A percentile compares a stretch with the other conserved stretches of the same genome.
phyloP scores from a whole-genome alignment of 257 asterid genomes.

The Forsythia suspensa region DNA sequence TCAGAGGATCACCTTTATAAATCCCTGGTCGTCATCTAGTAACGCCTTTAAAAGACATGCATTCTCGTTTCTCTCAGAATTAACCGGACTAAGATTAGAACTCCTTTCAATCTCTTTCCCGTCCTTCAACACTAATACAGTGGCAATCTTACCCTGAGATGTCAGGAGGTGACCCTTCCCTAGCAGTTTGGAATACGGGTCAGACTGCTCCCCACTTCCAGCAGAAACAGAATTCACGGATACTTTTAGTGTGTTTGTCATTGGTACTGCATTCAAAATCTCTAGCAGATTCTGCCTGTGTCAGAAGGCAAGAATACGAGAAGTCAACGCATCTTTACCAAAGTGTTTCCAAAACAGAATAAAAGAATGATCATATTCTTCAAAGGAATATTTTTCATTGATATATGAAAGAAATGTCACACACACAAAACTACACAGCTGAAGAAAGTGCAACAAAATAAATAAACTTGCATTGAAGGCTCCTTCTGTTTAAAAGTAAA shows the following conservation, averaged over 20 bases:
- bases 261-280: slow-evolving; percentile 44
- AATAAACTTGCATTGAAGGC: not conserved
- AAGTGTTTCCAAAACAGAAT: not conserved
- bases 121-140: slow-evolving; percentile 50
- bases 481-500: not conserved
- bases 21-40: slow-evolving; percentile 40
- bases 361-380: not conserved
- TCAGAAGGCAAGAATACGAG: slow-evolving; percentile 5
- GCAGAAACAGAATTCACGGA: slow-evolving; percentile 35
- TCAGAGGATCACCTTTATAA: slow-evolving; percentile 50
- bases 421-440: not conserved
- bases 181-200: slow-evolving; percentile 40
- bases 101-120: slow-evolving; percentile 24
- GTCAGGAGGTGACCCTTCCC: slow-evolving; percentile 53
- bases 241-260: slow-evolving; percentile 40
- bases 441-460: not conserved
- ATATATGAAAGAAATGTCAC: not conserved
- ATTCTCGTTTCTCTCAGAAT: slow-evolving; percentile 35
- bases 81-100: slow-evolving; percentile 26
- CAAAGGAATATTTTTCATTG: not conserved
- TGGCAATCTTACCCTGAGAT: slow-evolving; percentile 70
- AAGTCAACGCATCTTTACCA: slow-evolving; percentile 12
- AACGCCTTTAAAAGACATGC: slow-evolving; percentile 40
- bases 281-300: slow-evolving; percentile 43
- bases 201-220: slow-evolving; percentile 37